These are phyloP conservation scores for Emericellopsis atlantica DNA, from an alignment of 2,329 filamentous ascomycete species.

Conservation along the genomic window DNA sequence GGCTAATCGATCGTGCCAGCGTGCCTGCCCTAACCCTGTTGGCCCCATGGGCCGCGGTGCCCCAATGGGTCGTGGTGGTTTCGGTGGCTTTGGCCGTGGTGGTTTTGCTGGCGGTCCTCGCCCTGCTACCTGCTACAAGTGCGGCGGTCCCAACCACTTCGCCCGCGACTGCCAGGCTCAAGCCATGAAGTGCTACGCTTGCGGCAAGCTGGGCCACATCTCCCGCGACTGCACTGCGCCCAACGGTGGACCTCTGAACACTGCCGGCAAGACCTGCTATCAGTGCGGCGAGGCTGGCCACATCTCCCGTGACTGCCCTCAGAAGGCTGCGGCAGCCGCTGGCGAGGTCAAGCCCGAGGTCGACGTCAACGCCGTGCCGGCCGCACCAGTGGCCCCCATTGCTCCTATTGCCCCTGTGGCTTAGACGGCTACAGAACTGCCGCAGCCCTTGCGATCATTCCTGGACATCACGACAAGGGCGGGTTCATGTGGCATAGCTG, in stretches of 20 bases:
- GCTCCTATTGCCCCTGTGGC: conserved; percentile 29
- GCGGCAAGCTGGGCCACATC: conserved; percentile 90
- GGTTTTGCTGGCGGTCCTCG: conserved; percentile 56
- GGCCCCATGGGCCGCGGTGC: conserved; percentile 52
- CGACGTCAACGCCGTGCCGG: conserved; percentile 26
- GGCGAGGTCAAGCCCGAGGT: conserved; percentile 34
- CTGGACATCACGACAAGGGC: no score
- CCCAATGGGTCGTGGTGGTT: conserved; percentile 60
- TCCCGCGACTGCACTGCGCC: conserved; percentile 90
- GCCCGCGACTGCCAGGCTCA: conserved; percentile 97
- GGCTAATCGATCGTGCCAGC: conserved; percentile 27
- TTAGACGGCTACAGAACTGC: conserved; percentile 10
- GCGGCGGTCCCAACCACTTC: conserved; percentile 88
- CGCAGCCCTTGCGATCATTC: no score
- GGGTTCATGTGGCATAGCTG: no score
- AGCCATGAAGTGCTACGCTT: conserved; percentile 97
- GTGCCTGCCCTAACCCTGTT: conserved; percentile 71
- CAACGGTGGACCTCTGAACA: conserved; percentile 91
- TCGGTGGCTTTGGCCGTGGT: conserved; percentile 53
- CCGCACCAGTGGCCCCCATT: conserved; percentile 28
- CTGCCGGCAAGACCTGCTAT: conserved; percentile 97
- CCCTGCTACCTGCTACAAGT: conserved; percentile 62
- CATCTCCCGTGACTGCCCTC: conserved; percentile 87
- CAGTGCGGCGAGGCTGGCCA: conserved; percentile 91
- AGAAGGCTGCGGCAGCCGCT: conserved; percentile 41